Base-by-base conservation (phyloP, 768 basidiomycete genomes). In the Agrocybe pediades region DNA sequence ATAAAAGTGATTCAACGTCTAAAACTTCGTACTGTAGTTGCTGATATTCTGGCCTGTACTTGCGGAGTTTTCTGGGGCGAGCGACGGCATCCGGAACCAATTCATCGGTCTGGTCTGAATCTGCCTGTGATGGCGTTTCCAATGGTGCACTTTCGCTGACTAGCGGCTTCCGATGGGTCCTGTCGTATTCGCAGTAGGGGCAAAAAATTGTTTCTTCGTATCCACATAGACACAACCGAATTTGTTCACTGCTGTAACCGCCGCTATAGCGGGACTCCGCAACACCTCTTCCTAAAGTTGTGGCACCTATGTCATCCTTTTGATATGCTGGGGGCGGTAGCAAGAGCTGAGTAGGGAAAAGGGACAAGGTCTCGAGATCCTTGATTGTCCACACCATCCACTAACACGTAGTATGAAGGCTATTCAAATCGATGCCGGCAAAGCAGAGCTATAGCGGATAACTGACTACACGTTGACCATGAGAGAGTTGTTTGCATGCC, bases 131-230 rank as follows among this genome's bases (percentile, higher is more conserved):
- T 27, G 40, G 15, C 20, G 30, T 39, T 27, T 51, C 55, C 33
- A 55, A 33, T 9, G 48, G 49, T 26, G 47, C 42, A n/a, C 43
- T 45, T 16, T 39, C 47, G n/a, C n/a, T n/a, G n/a, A n/a, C n/a
- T n/a, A n/a, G n/a, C 11, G 42, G 27, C 40, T 41, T 27, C 42
- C 23, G 47, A 24, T 40, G 21, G 16, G 62, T 43, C 30, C 47
- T 56, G 27, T 60, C 54, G 43, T 59, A 58, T 45, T 66, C 62
- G 29, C 63, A 66, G 33, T 64, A 64, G 13, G 65, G 65, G 52
- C 65, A 66, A 49, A 60, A 63, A 24, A 59, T 56, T 6, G 24
- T 26, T 51, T 54, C 57, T 40, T 58, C 55, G 9, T 47, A 47
- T 23, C 56, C 59, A 36, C 62, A 64, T 3, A 46, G 42, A 45